These are phyloP conservation scores for Starmerella potacharoeniae DNA, from an alignment of 805 yeast species.

Conservation along the genomic window DNA sequence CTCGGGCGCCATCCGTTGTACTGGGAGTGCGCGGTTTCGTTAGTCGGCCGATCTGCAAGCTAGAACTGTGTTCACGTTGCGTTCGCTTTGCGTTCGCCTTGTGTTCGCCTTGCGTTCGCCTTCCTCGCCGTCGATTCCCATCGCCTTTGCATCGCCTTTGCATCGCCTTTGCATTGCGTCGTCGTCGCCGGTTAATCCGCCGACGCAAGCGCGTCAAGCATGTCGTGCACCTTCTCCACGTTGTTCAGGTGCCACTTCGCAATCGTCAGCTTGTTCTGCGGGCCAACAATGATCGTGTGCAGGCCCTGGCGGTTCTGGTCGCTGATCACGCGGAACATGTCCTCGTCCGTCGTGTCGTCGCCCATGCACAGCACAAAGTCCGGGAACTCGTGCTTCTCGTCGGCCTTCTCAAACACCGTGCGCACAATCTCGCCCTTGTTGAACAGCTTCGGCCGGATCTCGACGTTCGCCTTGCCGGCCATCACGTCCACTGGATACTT, in stretches of 20 bases:
- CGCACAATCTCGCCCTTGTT: constrained; percentile 95
- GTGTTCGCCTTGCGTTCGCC: too few species aligned
- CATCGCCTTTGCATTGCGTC: not conserved
- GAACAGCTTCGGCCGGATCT: constrained; percentile 89
- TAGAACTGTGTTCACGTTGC: too few species aligned
- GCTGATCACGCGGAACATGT: constrained; percentile 77
- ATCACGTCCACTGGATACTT: constrained; percentile 83
- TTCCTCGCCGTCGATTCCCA: not conserved
- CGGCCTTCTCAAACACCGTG: constrained; percentile 46
- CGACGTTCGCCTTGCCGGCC: constrained; percentile 95
- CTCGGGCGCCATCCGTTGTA: too few species aligned
- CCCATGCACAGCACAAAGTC: constrained; percentile 86
- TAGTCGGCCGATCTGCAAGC: too few species aligned
- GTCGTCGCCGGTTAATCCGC: not conserved
- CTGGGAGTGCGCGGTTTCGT: too few species aligned
- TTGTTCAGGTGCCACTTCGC: constrained; percentile 22
- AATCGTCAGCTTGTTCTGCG: constrained; percentile 33
- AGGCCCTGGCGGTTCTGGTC: constrained; percentile 33
- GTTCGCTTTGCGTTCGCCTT: too few species aligned
- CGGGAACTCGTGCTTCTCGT: constrained; percentile 37
- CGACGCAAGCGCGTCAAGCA: constrained; percentile 12
- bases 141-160: not conserved
- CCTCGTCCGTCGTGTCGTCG: constrained; percentile 95
- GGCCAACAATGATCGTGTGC: constrained; percentile 25
- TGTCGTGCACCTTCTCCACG: constrained; percentile 19